Evolutionary conservation across 2,329 filamentous ascomycete species (phyloP).

Genomic region (Arthrobotrys sinensis): DNA sequence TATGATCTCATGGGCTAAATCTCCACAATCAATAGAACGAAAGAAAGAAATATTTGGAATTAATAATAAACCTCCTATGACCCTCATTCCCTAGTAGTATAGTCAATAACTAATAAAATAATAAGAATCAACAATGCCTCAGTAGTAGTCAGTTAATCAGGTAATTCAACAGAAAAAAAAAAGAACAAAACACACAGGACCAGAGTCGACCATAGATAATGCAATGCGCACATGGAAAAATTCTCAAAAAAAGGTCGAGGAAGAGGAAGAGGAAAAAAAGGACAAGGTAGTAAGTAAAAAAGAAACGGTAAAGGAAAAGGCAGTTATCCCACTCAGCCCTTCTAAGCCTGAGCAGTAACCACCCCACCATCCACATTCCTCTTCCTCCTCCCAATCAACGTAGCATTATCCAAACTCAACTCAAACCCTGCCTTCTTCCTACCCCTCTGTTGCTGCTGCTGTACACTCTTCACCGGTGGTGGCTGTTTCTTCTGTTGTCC

Average conservation of each 20-base stretch:
- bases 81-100: too few relatives aligned
- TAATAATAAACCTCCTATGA: too few relatives aligned
- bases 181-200: not conserved
- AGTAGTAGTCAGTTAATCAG: too few relatives aligned
- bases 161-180: not conserved
- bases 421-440: constrained; percentile 88
- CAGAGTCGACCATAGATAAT: not conserved
- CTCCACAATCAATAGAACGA: too few relatives aligned
- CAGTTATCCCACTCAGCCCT: not conserved
- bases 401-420: constrained; percentile 90
- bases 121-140: not conserved
- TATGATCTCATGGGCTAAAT: too few relatives aligned
- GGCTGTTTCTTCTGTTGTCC: constrained; percentile 49
- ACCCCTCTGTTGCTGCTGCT: constrained; percentile 75
- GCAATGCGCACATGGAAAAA: too few relatives aligned
- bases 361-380: constrained; percentile 66
- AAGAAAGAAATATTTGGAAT: too few relatives aligned
- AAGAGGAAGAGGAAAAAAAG: not conserved
- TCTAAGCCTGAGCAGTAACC: constrained; percentile 58
- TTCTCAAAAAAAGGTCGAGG: not conserved
- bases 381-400: constrained; percentile 81
- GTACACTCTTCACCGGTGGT: constrained; percentile 80
- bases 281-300: too few relatives aligned
- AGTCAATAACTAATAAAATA: too few relatives aligned
- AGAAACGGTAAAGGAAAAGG: not conserved